Percentiles rank a stretch among this genome's conserved stretches.
Evolutionary conservation across 345 rosid species (phyloP).

Genomic region (Turnera subulata): DNA sequence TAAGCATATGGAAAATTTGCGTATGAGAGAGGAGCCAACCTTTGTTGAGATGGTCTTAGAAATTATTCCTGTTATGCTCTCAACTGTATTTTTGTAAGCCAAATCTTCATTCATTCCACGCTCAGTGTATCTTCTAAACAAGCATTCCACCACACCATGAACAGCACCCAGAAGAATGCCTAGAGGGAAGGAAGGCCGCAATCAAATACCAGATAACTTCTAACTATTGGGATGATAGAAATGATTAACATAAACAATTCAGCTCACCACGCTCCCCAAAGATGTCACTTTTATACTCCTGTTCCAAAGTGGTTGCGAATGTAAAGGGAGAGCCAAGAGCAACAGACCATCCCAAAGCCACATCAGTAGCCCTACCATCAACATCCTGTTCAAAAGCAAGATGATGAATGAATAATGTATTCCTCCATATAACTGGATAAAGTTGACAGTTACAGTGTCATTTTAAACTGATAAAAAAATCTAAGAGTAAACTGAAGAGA

Average conservation of each 20-base stretch:
- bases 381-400: constrained; percentile 49
- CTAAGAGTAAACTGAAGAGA: background rate
- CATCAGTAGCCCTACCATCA: constrained; percentile 81
- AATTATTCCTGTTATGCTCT: constrained; percentile 78
- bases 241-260: background rate
- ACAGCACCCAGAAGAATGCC: constrained; percentile 91
- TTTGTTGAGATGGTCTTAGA: constrained; percentile 77
- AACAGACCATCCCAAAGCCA: constrained; percentile 89
- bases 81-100: constrained; percentile 89
- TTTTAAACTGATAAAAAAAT: background rate
- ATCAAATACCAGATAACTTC: background rate
- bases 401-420: background rate
- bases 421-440: background rate
- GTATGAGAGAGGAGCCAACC: constrained; percentile 31
- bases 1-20: too few relatives aligned
- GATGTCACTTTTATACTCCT: constrained; percentile 94
- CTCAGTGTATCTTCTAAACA: constrained; percentile 75
- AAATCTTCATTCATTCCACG: constrained; percentile 69
- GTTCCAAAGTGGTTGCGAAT: constrained; percentile 81
- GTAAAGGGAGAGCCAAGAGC: constrained; percentile 94
- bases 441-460: background rate
- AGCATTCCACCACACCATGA: constrained; percentile 76
- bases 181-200: constrained; percentile 13
- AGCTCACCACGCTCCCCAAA: constrained; percentile 86
- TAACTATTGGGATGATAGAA: background rate